phyloP scores from a whole-genome alignment of 2,329 filamentous ascomycete genomes.

The Didymella pomorum region DNA sequence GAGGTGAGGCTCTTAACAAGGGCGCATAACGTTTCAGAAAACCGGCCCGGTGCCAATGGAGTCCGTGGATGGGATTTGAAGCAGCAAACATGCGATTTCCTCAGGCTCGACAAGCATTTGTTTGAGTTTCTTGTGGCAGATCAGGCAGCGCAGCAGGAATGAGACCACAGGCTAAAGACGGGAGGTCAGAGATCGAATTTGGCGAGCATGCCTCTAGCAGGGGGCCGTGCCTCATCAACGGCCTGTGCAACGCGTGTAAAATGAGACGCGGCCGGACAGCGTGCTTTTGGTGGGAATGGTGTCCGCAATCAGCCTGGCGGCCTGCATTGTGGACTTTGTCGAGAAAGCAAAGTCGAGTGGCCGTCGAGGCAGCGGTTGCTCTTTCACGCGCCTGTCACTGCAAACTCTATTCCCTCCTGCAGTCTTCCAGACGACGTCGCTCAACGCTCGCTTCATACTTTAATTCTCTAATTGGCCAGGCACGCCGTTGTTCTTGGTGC shows the following conservation, averaged over 20 bases:
- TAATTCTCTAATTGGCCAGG: conserved; percentile 28
- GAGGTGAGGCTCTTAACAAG: conserved; percentile 18
- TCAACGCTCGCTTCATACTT: conserved; percentile 25
- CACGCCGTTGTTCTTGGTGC: conserved; percentile 16
- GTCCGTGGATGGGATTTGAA: conserved; percentile 2
- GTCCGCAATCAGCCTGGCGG: conserved; percentile 9
- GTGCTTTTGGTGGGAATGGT: conserved; percentile 5
- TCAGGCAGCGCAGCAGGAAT: conserved; percentile 24
- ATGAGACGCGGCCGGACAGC: conserved; percentile 24
- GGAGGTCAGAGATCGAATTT: conserved; percentile 17
- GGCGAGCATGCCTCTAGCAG: conserved; percentile 21
- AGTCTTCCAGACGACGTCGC: conserved; percentile 21
- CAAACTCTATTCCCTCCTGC: conserved; percentile 24
- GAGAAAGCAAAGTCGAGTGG: neutral
- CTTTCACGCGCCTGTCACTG: conserved; percentile 15
- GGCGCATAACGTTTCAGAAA: conserved; percentile 20
- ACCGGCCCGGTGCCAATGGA: conserved; percentile 8
- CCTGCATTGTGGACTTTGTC: neutral
- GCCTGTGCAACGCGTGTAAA: conserved; percentile 28
- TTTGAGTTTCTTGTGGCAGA: conserved; percentile 1
- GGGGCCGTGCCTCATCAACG: conserved; percentile 16
- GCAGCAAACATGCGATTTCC: neutral
- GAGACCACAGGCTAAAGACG: conserved; percentile 16
- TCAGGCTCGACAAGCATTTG: conserved; percentile 9
- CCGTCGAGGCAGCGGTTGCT: conserved; percentile 6